Evolutionary conservation across 2,329 filamentous ascomycete genomes (phyloP), one percentile per base, ranked within the genome.

Genomic region (Daldinia eschscholtzii): DNA sequence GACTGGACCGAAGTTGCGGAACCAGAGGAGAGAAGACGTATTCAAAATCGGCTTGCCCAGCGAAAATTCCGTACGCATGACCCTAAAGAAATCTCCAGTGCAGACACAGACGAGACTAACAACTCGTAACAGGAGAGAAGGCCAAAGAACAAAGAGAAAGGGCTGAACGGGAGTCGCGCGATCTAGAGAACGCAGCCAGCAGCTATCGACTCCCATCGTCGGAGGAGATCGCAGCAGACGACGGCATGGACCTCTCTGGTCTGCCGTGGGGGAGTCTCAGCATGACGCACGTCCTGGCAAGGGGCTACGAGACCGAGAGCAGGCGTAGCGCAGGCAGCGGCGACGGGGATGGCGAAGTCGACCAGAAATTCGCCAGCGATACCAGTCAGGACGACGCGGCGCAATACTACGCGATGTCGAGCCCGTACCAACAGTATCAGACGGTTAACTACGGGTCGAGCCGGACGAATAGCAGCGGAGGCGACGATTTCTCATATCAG

Each of bases 11-110:
- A 90, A 0, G 85, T 93, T 48, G 87, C 86, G 6, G 91, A 93
- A 73, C 90, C 90, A 0, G 89, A 89, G 67, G 90, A 93, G 80
- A 85, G 92, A 76, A 84, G 92, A 70, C 89, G 91, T 67, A 91
- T 93, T 57, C 92, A 94, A 78, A 94, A 94, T 77, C 87, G 91
- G 61, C 87, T 93, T 68, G 91, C 91, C 1, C 92, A 93, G 75
- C 85, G 91, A 72, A 93, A 93, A 74, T 93, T 93, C 73, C 86
- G 92, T 93, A 85, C 76, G 90, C 46, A 57, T 65, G 9, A 33
- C 26, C 33, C 10, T 26, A 15, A 44, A 35, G 18, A 10, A 30
- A 28, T 69, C 6, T 35, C 50, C 9, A 42, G 35, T 28, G 20
- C 42, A 9, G 26, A 26, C 5, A 42, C 7, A 28, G 41, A 53